These are phyloP conservation scores for Aquanectria penicillioides DNA, from an alignment of 2,329 filamentous ascomycete genomes.

Conservation along the genomic window DNA sequence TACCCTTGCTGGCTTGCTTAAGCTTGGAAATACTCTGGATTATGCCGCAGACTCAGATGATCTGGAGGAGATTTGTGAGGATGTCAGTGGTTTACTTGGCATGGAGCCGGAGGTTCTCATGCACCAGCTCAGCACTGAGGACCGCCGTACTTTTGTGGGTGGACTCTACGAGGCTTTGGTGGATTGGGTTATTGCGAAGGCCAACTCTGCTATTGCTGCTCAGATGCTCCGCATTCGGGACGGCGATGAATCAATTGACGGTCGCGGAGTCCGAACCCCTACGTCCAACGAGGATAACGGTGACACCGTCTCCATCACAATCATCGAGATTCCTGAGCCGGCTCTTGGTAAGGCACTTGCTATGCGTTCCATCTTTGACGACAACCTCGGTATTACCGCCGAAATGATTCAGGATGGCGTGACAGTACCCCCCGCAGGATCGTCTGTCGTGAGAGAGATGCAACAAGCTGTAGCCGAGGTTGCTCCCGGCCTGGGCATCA, in stretches of 20 bases:
- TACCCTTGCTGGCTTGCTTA: conserved; percentile 84
- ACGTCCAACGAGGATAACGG: conserved; percentile 75
- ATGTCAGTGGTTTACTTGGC: conserved; percentile 86
- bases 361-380: conserved; percentile 92
- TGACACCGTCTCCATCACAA: conserved; percentile 88
- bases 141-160: conserved; percentile 82
- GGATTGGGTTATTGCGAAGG: conserved; percentile 91
- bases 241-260: conserved; percentile 74
- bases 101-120: conserved; percentile 86
- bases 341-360: conserved; percentile 87
- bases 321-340: conserved; percentile 86
- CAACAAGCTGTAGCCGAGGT: conserved; percentile 80
- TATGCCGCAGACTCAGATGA: conserved; percentile 86
- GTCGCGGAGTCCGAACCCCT: conserved; percentile 69
- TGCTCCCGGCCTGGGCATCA: conserved; percentile 82
- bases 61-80: conserved; percentile 87
- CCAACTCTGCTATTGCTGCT: conserved; percentile 82
- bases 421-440: conserved; percentile 76
- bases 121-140: conserved; percentile 82
- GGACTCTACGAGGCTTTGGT: conserved; percentile 94
- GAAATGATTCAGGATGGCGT: conserved; percentile 98
- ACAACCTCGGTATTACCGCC: conserved; percentile 89
- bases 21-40: conserved; percentile 89
- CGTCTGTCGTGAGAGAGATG: conserved; percentile 89
- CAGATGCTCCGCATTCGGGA: conserved; percentile 77